Conservation (phyloP, 495 filamentous ascomycete genomes). For the Hapsidospora chrysogenum region DNA sequence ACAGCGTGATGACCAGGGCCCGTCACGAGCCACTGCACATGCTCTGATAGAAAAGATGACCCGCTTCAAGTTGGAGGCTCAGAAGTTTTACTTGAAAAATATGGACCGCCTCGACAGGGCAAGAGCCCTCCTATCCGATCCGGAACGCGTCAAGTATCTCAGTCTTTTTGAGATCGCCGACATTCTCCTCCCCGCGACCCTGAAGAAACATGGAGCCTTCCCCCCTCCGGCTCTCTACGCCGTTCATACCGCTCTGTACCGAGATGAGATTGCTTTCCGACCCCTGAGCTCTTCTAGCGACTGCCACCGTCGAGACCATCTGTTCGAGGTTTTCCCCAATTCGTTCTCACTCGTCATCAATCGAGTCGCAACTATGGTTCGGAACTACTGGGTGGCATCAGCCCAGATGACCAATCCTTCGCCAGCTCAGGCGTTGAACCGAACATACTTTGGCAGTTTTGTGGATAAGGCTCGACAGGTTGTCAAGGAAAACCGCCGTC, state of each 20-base stretch:
- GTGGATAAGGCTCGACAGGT: constrained; percentile 43
- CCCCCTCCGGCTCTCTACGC: constrained; percentile 43
- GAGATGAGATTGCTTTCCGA: constrained; percentile 35
- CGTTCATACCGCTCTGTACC: constrained; percentile 43
- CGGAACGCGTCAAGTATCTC: constrained; percentile 34
- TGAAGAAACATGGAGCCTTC: constrained; percentile 27
- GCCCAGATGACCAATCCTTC: not conserved
- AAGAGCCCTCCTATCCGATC: constrained; percentile 17
- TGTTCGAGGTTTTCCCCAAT: constrained; percentile 19
- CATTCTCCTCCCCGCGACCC: constrained; percentile 21
- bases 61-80: constrained; percentile 29
- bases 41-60: constrained; percentile 34
- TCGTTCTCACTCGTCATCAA: constrained; percentile 11
- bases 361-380: constrained; percentile 14
- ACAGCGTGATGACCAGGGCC: constrained; percentile 27
- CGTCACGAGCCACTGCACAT: constrained; percentile 34
- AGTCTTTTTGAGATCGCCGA: constrained; percentile 48
- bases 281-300: constrained; percentile 5
- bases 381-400: constrained; percentile 12
- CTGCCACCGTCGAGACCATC: constrained; percentile 17
- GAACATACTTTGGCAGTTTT: constrained; percentile 26
- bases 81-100: constrained; percentile 35
- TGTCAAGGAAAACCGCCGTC: constrained; percentile 49
- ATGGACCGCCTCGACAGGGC: constrained; percentile 31
- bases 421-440: not conserved